phyloP scores from a whole-genome alignment of 148 eudicot genomes.

The Cornus suecica region DNA sequence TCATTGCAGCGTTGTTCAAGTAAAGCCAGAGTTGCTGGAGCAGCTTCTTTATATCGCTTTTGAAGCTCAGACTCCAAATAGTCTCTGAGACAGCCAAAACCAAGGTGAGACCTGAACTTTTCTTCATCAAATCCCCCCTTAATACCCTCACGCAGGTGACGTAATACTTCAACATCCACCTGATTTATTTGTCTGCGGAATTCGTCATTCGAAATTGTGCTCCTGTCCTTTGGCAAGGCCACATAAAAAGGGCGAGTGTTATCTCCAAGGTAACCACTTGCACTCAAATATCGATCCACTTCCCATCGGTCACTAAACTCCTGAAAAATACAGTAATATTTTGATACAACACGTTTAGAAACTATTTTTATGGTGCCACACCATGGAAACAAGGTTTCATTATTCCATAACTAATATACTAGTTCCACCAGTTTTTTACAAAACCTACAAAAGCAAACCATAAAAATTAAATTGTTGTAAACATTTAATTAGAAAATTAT shows the following conservation, averaged over 20 bases:
- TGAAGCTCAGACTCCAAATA: slow-evolving; percentile 91
- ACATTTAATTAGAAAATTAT: not conserved
- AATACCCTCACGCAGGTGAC: slow-evolving; percentile 75
- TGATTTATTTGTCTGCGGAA: slow-evolving; percentile 87
- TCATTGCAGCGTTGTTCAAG: slow-evolving; percentile 92
- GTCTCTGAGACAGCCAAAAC: slow-evolving; percentile 80
- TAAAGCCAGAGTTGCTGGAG: slow-evolving; percentile 91
- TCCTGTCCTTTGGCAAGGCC: slow-evolving; percentile 88
- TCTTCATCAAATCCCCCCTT: slow-evolving; percentile 97
- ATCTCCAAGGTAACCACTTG: slow-evolving; percentile 97
- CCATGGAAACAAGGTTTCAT: not conserved
- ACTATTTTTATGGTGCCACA: not conserved
- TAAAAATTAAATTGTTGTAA: not conserved
- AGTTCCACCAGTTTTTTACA: not conserved
- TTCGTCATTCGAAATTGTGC: slow-evolving; percentile 73
- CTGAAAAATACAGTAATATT: slow-evolving; percentile 32
- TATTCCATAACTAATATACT: not conserved
- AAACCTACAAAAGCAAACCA: not conserved
- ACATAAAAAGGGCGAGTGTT: slow-evolving; percentile 83
- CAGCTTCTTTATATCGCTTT: slow-evolving; percentile 93
- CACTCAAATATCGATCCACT: slow-evolving; percentile 92
- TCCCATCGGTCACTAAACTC: slow-evolving; percentile 95
- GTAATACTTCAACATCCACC: slow-evolving; percentile 67
- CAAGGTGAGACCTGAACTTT: slow-evolving; percentile 68
- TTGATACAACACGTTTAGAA: not conserved